A percentile compares a stretch with the other conserved stretches of the same genome.
phyloP scores from a whole-genome alignment of 306 rosid genomes.

The Casuarina glauca region DNA sequence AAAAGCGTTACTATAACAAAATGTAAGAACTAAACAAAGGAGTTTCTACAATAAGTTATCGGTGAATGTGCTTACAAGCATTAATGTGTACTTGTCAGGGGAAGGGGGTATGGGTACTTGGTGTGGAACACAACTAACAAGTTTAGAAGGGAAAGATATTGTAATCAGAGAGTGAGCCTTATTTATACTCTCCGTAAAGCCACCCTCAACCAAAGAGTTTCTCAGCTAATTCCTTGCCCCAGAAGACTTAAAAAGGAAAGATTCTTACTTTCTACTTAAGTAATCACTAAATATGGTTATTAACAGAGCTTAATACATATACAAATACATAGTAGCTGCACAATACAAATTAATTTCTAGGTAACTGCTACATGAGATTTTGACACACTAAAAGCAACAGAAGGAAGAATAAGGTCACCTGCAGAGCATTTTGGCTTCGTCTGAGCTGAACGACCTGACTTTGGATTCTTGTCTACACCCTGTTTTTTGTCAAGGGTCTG shows the following conservation, averaged over 20 bases:
- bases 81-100: neutral
- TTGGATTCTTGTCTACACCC: conserved; percentile 66
- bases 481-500: conserved; percentile 66
- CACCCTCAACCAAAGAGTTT: neutral
- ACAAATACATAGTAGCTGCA: neutral
- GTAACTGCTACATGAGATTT: neutral
- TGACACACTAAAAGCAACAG: neutral
- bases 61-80: neutral
- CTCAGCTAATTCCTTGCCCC: neutral
- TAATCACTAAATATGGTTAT: neutral
- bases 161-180: neutral
- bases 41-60: neutral
- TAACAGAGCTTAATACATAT: neutral
- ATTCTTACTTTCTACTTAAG: neutral
- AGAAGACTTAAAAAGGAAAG: neutral
- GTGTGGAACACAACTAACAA: neutral
- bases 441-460: conserved; percentile 70
- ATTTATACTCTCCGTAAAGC: neutral
- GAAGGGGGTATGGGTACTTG: neutral
- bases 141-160: neutral
- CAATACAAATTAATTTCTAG: conserved; percentile 3
- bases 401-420: conserved; percentile 41
- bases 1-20: neutral
- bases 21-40: neutral
- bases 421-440: conserved; percentile 58